Conservation (phyloP, 148 eudicot genomes). For the Chenopodium album region DNA sequence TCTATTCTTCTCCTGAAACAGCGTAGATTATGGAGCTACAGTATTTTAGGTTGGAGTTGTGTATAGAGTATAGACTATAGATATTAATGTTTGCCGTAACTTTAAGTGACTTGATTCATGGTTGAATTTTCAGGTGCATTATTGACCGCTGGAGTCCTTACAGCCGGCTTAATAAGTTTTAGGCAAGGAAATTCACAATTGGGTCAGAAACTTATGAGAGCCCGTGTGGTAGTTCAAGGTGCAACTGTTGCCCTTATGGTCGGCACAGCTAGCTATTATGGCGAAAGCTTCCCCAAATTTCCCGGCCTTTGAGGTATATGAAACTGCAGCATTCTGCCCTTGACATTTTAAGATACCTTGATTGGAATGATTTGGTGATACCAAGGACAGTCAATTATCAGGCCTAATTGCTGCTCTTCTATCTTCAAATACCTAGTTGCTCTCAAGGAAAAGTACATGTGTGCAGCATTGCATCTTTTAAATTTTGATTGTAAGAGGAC, state of each 20-base stretch:
- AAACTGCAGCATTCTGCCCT: background rate
- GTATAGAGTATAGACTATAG: background rate
- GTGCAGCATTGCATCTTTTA: background rate
- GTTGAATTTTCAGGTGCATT: constrained; percentile 62
- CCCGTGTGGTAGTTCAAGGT: constrained; percentile 89
- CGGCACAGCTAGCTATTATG: constrained; percentile 77
- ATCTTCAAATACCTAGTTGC: background rate
- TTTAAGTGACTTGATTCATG: background rate
- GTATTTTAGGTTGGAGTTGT: background rate
- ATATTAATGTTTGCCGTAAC: background rate
- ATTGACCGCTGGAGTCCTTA: constrained; percentile 81
- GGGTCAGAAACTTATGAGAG: constrained; percentile 91
- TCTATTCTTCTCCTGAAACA: background rate
- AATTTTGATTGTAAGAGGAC: constrained; percentile 10
- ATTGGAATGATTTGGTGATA: background rate
- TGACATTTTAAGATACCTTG: background rate
- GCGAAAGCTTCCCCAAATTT: constrained; percentile 57
- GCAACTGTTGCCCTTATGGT: constrained; percentile 94
- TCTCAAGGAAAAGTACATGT: constrained; percentile 5
- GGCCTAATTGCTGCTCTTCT: background rate
- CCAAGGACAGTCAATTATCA: background rate
- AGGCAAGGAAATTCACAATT: constrained; percentile 70
- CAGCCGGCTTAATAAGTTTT: constrained; percentile 88
- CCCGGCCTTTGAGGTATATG: constrained; percentile 24
- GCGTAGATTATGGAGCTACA: background rate